Evolutionary conservation across 83 land plant genomes (phyloP), one percentile per base, ranked within the genome.

Genomic region (Larix sibirica): DNA sequence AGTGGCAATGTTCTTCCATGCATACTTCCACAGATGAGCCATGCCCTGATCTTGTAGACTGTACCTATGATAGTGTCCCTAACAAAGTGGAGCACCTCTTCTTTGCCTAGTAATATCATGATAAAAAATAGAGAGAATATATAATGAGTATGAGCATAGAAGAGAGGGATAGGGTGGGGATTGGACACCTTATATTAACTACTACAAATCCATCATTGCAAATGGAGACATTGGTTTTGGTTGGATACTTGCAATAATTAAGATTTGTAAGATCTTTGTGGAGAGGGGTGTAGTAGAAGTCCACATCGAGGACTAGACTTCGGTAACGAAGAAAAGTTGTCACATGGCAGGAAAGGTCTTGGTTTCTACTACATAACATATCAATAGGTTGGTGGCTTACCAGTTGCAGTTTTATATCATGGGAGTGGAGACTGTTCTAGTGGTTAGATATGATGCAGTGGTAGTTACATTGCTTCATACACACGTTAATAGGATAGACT

Each of bases 1-100:
- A 97, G 98, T 96, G 98, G 98, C 98, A 96, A 77, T 96, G 97
- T 84, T 96, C 98, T 21, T 96, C 98, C 50, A 96, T 97, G 23
- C 96, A 94, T 83, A 88, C 98, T 80, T 60, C 93, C 73, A 89
- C 93, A 79, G 94, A 96, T 80, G 98, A 96, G 80, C 97, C 97
- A 24, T 97, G 98, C 65, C 98, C 97, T 6, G 98, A 96, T 83
- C 91, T 96, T 18, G 98, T 97, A 23, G 98, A 96, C 80, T 96
- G 94, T 85, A 97, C 98, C 33, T 93, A 93, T 75, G 98, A 94
- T 83, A 96, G 97, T 20, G 98, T 96, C 62, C 98, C 98, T 40
- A 94, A 94, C 92, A 96, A 96, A 80, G 98, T 94, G 18, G 95
- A 96, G 80, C 98, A 96, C 71, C 93, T 96, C 62, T 96, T 90